Conservation (phyloP, 257 asterid species). For the Nyctanthes arbortristis region DNA sequence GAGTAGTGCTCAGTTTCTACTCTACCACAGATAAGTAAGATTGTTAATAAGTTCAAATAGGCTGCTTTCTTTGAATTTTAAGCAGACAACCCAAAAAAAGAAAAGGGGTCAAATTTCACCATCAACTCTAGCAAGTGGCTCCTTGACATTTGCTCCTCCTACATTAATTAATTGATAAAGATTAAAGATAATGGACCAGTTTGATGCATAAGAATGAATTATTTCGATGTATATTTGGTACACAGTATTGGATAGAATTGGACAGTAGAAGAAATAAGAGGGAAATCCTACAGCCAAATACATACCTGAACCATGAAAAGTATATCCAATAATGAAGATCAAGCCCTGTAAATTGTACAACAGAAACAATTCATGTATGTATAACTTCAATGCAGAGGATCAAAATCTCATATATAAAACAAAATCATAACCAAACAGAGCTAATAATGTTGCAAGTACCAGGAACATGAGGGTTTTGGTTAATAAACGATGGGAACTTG, state of each 20-base stretch:
- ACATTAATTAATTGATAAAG: neutral
- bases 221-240: neutral
- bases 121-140: neutral
- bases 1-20: neutral
- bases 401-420: neutral
- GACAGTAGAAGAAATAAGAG: too few relatives aligned
- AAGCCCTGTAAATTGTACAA: slow-evolving; percentile 34
- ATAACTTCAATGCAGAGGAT: neutral
- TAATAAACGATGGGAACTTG: slow-evolving; percentile 34
- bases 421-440: neutral
- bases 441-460: slow-evolving; percentile 26
- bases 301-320: slow-evolving; percentile 39
- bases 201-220: too few relatives aligned
- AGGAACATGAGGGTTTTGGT: slow-evolving; percentile 32
- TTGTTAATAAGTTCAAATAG: neutral
- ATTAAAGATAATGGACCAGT: too few relatives aligned
- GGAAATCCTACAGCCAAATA: neutral
- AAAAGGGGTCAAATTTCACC: neutral
- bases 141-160: neutral
- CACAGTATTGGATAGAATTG: too few relatives aligned
- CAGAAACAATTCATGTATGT: neutral
- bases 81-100: neutral
- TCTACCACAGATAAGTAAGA: neutral
- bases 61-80: neutral
- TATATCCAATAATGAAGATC: slow-evolving; percentile 32